Conservation (phyloP, 768 basidiomycete genomes). For the Neoboletus subvelutipes region DNA sequence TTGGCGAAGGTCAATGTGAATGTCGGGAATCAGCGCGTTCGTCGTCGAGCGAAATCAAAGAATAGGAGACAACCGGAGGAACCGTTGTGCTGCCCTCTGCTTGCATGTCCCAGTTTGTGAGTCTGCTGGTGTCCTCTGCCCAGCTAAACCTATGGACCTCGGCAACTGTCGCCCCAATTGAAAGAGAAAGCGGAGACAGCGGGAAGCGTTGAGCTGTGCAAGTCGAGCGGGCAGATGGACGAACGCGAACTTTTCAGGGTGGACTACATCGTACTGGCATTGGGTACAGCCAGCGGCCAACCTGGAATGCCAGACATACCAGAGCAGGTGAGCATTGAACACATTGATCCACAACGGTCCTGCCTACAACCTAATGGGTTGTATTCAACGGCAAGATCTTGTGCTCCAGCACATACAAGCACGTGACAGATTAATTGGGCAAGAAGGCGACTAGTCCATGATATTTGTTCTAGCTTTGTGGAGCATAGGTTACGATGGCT, state of each 20-base stretch:
- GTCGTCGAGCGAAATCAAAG: background rate
- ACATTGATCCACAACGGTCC: background rate
- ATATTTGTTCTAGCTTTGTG: too few species aligned
- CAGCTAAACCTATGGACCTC: background rate
- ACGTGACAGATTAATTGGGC: conserved; percentile 52
- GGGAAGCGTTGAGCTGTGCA: background rate
- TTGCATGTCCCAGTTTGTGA: background rate
- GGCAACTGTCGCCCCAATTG: background rate
- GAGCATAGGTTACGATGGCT: conserved; percentile 26
- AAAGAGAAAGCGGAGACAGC: background rate
- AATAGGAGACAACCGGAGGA: background rate
- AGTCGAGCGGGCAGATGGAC: background rate
- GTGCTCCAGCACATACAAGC: conserved; percentile 56
- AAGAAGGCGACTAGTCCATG: conserved; percentile 38
- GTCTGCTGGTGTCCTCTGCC: background rate
- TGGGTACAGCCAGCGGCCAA: background rate
- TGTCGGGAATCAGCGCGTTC: background rate
- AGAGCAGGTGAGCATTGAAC: conserved; percentile 34
- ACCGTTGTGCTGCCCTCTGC: background rate
- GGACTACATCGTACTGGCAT: background rate
- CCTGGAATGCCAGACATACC: conserved; percentile 44
- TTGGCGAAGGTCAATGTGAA: background rate
- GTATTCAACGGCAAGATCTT: conserved; percentile 58
- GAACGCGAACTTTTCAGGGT: background rate
- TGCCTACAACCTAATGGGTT: conserved; percentile 34